Base-by-base conservation (phyloP, 495 filamentous ascomycete genomes). In the Trichoderma asperelloides region DNA sequence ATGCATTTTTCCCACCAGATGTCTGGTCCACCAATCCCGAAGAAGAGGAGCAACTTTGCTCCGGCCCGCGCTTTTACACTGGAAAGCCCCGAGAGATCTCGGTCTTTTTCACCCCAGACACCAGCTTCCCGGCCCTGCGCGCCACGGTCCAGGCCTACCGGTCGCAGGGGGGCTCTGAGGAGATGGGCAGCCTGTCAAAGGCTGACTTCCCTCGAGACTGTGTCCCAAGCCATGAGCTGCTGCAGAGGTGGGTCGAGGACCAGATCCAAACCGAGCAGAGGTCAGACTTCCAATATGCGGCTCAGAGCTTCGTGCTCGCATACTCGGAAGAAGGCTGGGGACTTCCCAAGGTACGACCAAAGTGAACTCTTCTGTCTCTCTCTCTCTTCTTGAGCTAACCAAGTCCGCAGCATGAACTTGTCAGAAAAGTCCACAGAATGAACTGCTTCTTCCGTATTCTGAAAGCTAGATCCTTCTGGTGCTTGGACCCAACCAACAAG, bases 361-460 rank as follows among this genome's bases (percentile, higher is more conserved):
- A 13, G n/a, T 15, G 23, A 27, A 23, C 64, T 27, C n/a, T 55
- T 41, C 30, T 18, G 13, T 45, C 39, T 23, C 51, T 51, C 11
- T 25, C 37, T 21, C 16, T 30, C 11, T 67, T 41, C 55, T 65
- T 63, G 28, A 70, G 67, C 74, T 76, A 45, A 76, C 72, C 41
- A 25, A 39, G 9, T 16, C n/a, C 33, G 62, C 64, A 77, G 75
- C 63, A 70, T 63, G 45, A 68, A n/a, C 70, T 77, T 5, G 72
- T 77, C 43, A 69, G 67, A 13, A 70, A 72, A 65, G 74, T 75
- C 28, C 71, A 71, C 57, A 64, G 68, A n/a, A 69, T 77, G 69
- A 74, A 68, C 37, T 77, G 75, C 63, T 69, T 75, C 63, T 77
- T 74, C 67, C 70, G 65, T 63, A 74, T 77, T 47, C 75, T 72